A percentile compares a stretch with the other conserved stretches of the same genome.
These are phyloP conservation scores for Galerina marginata DNA, from an alignment of 768 basidiomycete genomes.

Conservation along the genomic window DNA sequence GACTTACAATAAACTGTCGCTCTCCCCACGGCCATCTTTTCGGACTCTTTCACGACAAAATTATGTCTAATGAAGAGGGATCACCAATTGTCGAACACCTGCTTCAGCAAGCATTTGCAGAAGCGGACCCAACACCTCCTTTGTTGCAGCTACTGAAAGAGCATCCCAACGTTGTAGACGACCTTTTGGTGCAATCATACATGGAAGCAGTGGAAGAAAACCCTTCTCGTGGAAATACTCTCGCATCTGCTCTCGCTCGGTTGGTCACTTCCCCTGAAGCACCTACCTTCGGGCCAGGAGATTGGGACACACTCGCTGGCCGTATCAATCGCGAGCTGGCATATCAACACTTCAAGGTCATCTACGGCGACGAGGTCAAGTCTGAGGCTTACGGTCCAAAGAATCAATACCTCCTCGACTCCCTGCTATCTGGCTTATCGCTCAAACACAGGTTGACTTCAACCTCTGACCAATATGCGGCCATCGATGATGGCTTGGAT, in stretches of 20 bases:
- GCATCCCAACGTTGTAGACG: constrained; percentile 12
- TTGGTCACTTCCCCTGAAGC: constrained; percentile 11
- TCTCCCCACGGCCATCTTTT: no score
- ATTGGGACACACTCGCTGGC: neutral
- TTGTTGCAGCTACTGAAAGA: constrained; percentile 15
- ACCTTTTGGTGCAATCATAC: constrained; percentile 13
- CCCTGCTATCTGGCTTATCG: constrained; percentile 19
- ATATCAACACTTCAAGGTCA: constrained; percentile 1
- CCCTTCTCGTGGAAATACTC: constrained; percentile 14
- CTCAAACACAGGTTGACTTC: constrained; percentile 11
- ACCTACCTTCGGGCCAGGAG: constrained; percentile 1
- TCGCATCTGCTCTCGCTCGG: constrained; percentile 10
- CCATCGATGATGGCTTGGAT: constrained; percentile 13
- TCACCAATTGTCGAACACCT: constrained; percentile 17
- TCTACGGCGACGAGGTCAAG: no score
- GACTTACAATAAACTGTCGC: no score
- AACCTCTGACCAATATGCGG: neutral
- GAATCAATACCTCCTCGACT: constrained; percentile 15
- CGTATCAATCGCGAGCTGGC: neutral
- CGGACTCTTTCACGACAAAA: neutral
- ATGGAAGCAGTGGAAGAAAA: constrained; percentile 6
- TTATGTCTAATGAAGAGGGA: constrained; percentile 13
- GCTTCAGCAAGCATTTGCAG: constrained; percentile 14
- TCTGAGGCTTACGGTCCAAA: constrained; percentile 1
- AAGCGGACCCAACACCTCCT: constrained; percentile 12